phyloP scores from a whole-genome alignment of 805 yeast species.

The Ogataea ramenticola region DNA sequence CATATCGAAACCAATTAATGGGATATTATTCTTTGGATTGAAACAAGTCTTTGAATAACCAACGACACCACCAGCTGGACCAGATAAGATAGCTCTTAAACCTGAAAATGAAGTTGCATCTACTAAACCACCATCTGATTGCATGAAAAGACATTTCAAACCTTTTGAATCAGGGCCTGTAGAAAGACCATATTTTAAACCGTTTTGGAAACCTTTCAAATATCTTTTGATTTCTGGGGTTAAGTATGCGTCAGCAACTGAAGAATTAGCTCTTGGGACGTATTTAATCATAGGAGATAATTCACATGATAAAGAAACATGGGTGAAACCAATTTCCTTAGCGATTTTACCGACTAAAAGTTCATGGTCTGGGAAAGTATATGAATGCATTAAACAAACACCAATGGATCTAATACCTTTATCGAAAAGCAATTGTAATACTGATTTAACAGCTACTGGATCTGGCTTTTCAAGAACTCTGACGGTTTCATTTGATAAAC shows the following conservation, averaged over 20 bases:
- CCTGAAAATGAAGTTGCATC: conserved; percentile 83
- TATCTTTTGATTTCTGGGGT: conserved; percentile 73
- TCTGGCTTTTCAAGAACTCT: conserved; percentile 49
- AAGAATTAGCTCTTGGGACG: conserved; percentile 68
- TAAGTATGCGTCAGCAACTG: conserved; percentile 75
- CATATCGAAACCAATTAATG: conserved; percentile 81
- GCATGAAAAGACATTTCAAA: conserved; percentile 77
- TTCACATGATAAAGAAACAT: conserved; percentile 61
- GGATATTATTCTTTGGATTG: conserved; percentile 42
- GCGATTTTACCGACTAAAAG: conserved; percentile 52
- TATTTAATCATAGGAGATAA: conserved; percentile 75
- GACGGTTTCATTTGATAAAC: conserved; percentile 64
- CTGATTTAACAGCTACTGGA: conserved; percentile 30
- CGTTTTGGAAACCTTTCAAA: conserved; percentile 51
- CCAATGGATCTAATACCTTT: conserved; percentile 65
- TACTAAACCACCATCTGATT: conserved; percentile 92
- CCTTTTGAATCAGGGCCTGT: conserved; percentile 25
- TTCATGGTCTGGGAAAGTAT: conserved; percentile 69
- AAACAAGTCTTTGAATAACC: conserved; percentile 85
- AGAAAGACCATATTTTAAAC: conserved; percentile 33
- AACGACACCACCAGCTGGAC: conserved; percentile 98
- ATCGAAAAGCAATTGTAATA: conserved; percentile 38
- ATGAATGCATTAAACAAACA: conserved; percentile 65
- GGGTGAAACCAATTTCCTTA: conserved; percentile 53
- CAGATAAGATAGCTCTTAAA: conserved; percentile 79